These are phyloP conservation scores for Candida andamanensis DNA, from an alignment of 805 yeast genomes.

Conservation along the genomic window DNA sequence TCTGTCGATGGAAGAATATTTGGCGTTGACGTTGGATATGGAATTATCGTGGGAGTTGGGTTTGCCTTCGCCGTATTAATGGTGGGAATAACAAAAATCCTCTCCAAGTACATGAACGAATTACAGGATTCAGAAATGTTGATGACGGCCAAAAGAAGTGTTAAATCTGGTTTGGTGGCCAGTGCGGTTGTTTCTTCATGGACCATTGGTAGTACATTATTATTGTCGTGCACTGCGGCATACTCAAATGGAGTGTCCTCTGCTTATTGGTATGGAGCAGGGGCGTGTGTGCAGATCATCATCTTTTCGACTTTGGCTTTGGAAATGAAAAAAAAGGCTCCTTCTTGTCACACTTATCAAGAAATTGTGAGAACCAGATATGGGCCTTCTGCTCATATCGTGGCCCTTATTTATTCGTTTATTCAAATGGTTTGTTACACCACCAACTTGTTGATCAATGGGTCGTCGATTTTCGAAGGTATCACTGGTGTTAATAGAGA, in stretches of 20 bases:
- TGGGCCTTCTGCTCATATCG: conserved; percentile 21
- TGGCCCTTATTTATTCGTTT: conserved; percentile 25
- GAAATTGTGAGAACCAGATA: conserved; percentile 35
- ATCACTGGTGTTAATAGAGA: conserved; percentile 42
- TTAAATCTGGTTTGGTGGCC: conserved; percentile 35
- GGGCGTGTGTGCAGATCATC: conserved; percentile 34
- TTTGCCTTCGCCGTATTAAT: conserved; percentile 36
- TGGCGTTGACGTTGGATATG: conserved; percentile 30
- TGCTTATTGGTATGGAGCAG: conserved; percentile 32
- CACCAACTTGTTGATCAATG: conserved; percentile 36
- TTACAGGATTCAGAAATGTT: conserved; percentile 41
- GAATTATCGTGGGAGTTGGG: conserved; percentile 39
- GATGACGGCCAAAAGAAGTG: conserved; percentile 39
- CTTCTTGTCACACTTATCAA: conserved; percentile 37
- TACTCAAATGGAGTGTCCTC: conserved; percentile 26
- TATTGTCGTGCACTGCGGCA: conserved; percentile 5
- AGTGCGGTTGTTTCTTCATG: conserved; percentile 40
- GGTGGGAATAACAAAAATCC: conserved; percentile 27
- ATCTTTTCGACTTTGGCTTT: conserved; percentile 33
- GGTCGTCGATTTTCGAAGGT: conserved; percentile 36
- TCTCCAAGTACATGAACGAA: conserved; percentile 33
- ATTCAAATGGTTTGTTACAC: conserved; percentile 32
- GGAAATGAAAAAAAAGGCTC: conserved; percentile 37
- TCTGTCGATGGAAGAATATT: conserved; percentile 8
- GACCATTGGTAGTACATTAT: conserved; percentile 46